Percentiles rank a stretch among this genome's conserved stretches.
phyloP scores from a whole-genome alignment of 2,329 filamentous ascomycete species.

The Xylaria sp. region DNA sequence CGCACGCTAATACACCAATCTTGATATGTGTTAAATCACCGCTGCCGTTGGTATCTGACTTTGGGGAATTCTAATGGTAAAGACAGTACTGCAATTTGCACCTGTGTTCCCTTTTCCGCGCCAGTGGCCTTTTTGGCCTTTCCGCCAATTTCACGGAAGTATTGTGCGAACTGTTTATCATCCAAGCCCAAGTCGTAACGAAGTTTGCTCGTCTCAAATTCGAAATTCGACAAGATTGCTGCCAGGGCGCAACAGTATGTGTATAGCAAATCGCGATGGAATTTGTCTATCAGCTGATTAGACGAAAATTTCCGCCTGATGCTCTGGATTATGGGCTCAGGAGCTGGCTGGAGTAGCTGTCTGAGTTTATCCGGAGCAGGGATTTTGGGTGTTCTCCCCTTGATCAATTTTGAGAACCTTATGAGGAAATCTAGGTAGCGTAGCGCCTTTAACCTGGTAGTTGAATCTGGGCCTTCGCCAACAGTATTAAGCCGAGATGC shows the following conservation, averaged over 20 bases:
- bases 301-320: conserved; percentile 77
- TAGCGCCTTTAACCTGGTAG: conserved; percentile 66
- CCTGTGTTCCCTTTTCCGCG: conserved; percentile 67
- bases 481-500: conserved; percentile 68
- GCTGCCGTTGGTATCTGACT: conserved; percentile 50
- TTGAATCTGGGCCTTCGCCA: conserved; percentile 64
- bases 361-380: conserved; percentile 71
- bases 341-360: conserved; percentile 66
- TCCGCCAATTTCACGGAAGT: conserved; percentile 81
- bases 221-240: conserved; percentile 77
- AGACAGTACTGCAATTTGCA: conserved; percentile 74
- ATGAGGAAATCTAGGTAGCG: conserved; percentile 70
- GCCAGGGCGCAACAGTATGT: conserved; percentile 79
- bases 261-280: conserved; percentile 76
- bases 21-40: conserved; percentile 8
- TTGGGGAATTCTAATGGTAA: conserved; percentile 88
- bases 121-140: conserved; percentile 70
- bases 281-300: conserved; percentile 73
- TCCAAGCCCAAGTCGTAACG: conserved; percentile 78
- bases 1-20: conserved; percentile 5
- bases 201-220: conserved; percentile 76
- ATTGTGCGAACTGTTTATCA: conserved; percentile 75
- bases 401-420: conserved; percentile 62
- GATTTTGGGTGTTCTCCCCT: conserved; percentile 62
- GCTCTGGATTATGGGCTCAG: conserved; percentile 71